Evolutionary conservation across 2,329 filamentous ascomycete genomes (phyloP), one percentile per base, ranked within the genome.

Genomic region (Stachybotrys elegans): DNA sequence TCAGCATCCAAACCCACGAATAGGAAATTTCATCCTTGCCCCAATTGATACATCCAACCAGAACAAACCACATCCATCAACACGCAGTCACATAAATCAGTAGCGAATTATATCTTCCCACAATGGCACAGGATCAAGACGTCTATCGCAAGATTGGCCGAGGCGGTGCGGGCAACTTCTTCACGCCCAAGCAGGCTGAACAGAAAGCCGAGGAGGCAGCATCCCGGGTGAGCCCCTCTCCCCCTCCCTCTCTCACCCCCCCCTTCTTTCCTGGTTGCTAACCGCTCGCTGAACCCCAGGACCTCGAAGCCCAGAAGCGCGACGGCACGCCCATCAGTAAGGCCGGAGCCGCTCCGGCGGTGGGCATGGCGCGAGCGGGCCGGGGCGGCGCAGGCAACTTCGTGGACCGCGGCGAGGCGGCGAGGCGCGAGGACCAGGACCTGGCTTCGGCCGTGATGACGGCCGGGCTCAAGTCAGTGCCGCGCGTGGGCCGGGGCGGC

Each of bases 341-440:
- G n/a, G n/a, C n/a, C n/a, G n/a, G n/a, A n/a, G 45, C 53, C 47
- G 51, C 43, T 43, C 35, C 56, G 48, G 44, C 53, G 47, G 50
- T 54, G n/a, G 50, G 54, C 53, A 27, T 40, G 22, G 72, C 61
- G 52, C 64, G 69, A 31, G 65, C 63, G 27, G 81, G 81, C 43
- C 75, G 81, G 46, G 81, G 81, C 50, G 81, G 81, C 17, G 78
- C 79, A 1, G 81, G 81, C 29, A 84, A 84, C 66, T 80, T 74
- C 55, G 58, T 72, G 42, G 68, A 71, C 43, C 31, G 51, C 65
- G 16, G 53, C 60, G 35, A 54, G 57, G 58, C 29, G 53, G 62
- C 5, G 56, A 55, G 60, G 43, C 38, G 23, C n/a, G 59, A 62
- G 42, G 62, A 61, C 47, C 61, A 58, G 3, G 58, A 56, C 48